Evolutionary conservation across 1,139 yeast genomes (phyloP).

Genomic region (Yamadazyma siamensis): DNA sequence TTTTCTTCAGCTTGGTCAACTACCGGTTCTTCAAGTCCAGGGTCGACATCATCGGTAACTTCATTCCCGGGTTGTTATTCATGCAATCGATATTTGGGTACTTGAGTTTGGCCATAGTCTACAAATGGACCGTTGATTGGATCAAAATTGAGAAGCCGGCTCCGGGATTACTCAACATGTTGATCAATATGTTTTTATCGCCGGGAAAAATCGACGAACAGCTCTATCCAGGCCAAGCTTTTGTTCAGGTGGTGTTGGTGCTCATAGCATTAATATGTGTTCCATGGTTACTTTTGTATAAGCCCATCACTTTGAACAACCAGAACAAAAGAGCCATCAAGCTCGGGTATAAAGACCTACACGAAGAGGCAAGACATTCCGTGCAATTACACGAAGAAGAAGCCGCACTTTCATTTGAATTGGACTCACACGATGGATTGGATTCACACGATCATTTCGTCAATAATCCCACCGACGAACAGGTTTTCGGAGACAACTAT

Average conservation of each 20-base stretch:
- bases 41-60: conserved; percentile 89
- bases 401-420: conserved; percentile 23
- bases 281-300: conserved; percentile 87
- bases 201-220: conserved; percentile 88
- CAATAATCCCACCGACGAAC: too few species aligned
- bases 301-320: conserved; percentile 70
- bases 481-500: conserved; percentile 25
- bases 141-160: conserved; percentile 68
- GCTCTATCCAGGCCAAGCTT: conserved; percentile 79
- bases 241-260: conserved; percentile 71
- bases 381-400: conserved; percentile 34
- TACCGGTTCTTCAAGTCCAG: conserved; percentile 66
- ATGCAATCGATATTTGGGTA: conserved; percentile 97
- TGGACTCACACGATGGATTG: background rate
- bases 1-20: conserved; percentile 80
- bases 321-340: conserved; percentile 32
- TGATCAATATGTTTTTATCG: conserved; percentile 90
- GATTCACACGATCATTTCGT: conserved; percentile 3
- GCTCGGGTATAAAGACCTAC: conserved; percentile 35
- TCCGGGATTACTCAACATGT: conserved; percentile 91
- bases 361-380: conserved; percentile 31
- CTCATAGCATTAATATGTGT: conserved; percentile 82
- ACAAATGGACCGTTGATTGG: conserved; percentile 97
- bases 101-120: conserved; percentile 74
- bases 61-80: conserved; percentile 88